These are phyloP conservation scores for Allium sativum DNA, from an alignment of 106 monocot genomes.

Conservation along the genomic window DNA sequence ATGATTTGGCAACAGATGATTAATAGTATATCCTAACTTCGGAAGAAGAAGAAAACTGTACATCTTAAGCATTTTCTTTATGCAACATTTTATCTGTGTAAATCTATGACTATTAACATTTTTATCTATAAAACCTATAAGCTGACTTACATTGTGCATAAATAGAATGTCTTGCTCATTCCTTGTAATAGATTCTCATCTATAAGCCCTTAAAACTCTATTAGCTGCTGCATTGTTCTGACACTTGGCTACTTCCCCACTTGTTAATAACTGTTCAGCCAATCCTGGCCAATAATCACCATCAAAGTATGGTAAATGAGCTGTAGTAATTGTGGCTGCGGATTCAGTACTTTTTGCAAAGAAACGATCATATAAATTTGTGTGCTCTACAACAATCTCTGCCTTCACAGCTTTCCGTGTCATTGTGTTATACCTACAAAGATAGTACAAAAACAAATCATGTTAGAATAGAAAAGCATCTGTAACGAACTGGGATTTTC, in stretches of 20 bases:
- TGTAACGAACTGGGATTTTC: no score
- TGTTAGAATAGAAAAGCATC: background rate
- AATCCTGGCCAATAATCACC: constrained; percentile 87
- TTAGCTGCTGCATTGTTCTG: constrained; percentile 40
- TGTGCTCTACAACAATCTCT: constrained; percentile 57
- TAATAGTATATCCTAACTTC: no score
- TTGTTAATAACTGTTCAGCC: constrained; percentile 56
- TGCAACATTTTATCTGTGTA: no score
- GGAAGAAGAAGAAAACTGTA: no score
- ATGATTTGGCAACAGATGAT: no score
- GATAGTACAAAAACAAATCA: background rate
- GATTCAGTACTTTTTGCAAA: constrained; percentile 47
- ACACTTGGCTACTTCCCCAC: constrained; percentile 27
- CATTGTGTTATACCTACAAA: constrained; percentile 26
- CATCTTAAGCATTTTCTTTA: no score
- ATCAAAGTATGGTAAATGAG: constrained; percentile 86
- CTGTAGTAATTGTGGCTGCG: constrained; percentile 59
- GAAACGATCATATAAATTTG: constrained; percentile 73
- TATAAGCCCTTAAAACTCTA: constrained; percentile 60
- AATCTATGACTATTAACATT: no score
- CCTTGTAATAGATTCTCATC: constrained; percentile 35
- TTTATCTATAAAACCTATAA: no score
- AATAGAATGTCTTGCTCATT: constrained; percentile 58
- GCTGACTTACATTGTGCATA: constrained; percentile 26
- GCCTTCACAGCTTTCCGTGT: constrained; percentile 57